Evolutionary conservation across 2,329 filamentous ascomycete species (phyloP).

Genomic region (Cytospora schulzeri): DNA sequence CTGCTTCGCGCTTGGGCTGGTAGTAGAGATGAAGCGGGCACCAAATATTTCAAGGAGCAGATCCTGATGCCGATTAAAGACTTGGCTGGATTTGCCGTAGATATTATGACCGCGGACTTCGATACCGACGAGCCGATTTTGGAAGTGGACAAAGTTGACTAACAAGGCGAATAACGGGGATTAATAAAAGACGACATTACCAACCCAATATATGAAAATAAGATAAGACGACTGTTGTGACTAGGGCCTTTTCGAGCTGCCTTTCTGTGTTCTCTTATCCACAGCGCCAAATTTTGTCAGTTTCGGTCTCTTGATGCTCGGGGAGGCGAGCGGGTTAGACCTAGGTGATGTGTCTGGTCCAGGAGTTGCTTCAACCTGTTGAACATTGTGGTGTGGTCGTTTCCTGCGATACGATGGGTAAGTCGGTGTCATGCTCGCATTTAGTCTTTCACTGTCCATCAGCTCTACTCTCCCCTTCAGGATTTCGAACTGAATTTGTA

Average conservation of each 20-base stretch:
- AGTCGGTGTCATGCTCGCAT: conserved; percentile 19
- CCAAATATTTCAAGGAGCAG: conserved; percentile 48
- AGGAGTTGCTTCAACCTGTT: background rate
- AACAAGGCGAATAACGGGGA: background rate
- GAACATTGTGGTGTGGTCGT: background rate
- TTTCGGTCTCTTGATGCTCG: background rate
- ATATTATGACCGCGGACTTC: conserved; percentile 48
- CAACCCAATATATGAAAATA: background rate
- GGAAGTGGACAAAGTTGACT: conserved; percentile 20
- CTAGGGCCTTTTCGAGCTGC: background rate
- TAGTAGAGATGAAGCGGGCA: conserved; percentile 43
- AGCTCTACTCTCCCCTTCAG: conserved; percentile 42
- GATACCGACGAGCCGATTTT: conserved; percentile 15
- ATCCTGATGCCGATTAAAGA: conserved; percentile 50
- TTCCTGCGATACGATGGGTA: background rate
- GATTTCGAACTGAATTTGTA: conserved; percentile 46
- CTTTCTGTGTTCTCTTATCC: background rate
- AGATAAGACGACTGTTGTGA: background rate
- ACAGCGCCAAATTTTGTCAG: background rate
- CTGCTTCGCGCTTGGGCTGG: conserved; percentile 49
- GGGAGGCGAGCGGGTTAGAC: background rate
- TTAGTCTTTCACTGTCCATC: conserved; percentile 33
- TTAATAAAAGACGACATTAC: background rate
- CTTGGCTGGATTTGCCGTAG: conserved; percentile 50
- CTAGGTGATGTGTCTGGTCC: background rate